Percentiles rank a stretch among this genome's conserved stretches.
Evolutionary conservation across 2,329 filamentous ascomycete genomes (phyloP).

Genomic region (Stemphylium lycopersici): DNA sequence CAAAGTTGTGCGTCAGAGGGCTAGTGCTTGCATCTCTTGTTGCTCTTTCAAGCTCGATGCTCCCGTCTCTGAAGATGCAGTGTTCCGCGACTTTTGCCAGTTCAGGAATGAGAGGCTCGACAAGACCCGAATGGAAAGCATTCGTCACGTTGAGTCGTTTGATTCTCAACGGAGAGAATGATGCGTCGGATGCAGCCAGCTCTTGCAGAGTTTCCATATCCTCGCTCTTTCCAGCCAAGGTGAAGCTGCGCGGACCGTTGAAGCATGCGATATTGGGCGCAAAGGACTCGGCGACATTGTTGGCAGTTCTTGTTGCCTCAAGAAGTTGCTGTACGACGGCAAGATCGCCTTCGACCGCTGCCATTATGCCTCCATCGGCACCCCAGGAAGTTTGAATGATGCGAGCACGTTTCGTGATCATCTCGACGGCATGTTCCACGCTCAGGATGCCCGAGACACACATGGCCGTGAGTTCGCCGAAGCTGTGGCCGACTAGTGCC

Average conservation of each 20-base stretch:
- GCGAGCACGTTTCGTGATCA: constrained; percentile 44
- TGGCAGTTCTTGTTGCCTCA: background rate
- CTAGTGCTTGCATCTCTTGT: background rate
- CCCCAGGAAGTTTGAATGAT: constrained; percentile 33
- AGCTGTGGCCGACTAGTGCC: constrained; percentile 28
- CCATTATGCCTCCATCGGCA: constrained; percentile 29
- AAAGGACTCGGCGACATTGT: no score
- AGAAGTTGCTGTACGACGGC: background rate
- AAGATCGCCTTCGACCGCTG: constrained; percentile 13
- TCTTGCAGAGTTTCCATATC: constrained; percentile 17
- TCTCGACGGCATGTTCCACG: constrained; percentile 34
- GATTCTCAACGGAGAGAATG: background rate
- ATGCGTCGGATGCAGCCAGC: background rate
- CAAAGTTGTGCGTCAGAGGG: background rate
- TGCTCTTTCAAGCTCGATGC: constrained; percentile 41
- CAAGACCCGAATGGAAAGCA: constrained; percentile 34
- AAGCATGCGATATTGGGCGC: constrained; percentile 55
- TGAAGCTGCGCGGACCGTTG: constrained; percentile 47
- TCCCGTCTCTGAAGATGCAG: constrained; percentile 39
- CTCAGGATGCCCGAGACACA: constrained; percentile 41
- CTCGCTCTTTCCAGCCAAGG: constrained; percentile 40
- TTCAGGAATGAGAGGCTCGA: constrained; percentile 30
- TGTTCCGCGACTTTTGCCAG: constrained; percentile 21
- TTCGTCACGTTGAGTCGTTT: constrained; percentile 30
- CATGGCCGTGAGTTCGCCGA: constrained; percentile 51